These are phyloP conservation scores for Firmiana major DNA, from an alignment of 345 rosid genomes.

Conservation along the genomic window DNA sequence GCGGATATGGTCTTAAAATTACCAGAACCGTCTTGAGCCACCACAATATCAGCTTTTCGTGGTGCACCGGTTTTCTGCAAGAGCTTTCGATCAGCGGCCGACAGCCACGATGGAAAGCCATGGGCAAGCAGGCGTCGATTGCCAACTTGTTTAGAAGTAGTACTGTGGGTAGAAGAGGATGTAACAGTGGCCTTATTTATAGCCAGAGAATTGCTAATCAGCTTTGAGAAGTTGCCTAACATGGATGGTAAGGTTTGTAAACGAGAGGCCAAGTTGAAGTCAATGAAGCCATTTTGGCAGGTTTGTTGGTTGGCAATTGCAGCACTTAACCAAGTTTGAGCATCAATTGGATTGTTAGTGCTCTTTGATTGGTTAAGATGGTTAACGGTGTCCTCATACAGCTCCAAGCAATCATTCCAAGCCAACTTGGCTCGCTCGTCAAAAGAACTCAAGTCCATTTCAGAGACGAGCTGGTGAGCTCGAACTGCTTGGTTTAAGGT, in stretches of 20 bases:
- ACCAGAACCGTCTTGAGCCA: constrained; percentile 86
- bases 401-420: constrained; percentile 55
- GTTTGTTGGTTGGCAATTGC: constrained; percentile 64
- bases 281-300: constrained; percentile 66
- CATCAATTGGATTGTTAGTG: constrained; percentile 34
- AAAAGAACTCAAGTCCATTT: constrained; percentile 37
- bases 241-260: constrained; percentile 35
- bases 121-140: constrained; percentile 41
- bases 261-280: constrained; percentile 39
- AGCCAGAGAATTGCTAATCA: constrained; percentile 70
- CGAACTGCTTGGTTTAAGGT: constrained; percentile 49
- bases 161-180: constrained; percentile 6
- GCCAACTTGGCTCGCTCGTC: constrained; percentile 32
- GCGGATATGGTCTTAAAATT: constrained; percentile 52
- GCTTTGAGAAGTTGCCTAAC: constrained; percentile 50
- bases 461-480: constrained; percentile 41
- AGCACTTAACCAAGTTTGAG: constrained; percentile 74
- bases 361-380: constrained; percentile 50
- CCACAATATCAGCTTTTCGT: constrained; percentile 53
- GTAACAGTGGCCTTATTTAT: constrained; percentile 35
- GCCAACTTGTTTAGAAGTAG: constrained; percentile 6
- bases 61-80: constrained; percentile 30
- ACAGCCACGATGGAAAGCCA: constrained; percentile 68
- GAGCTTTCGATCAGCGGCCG: constrained; percentile 52
- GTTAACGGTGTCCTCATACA: constrained; percentile 52